These are phyloP conservation scores for Vitis rupestris DNA, from an alignment of 164 flowering plant species.

Conservation along the genomic window DNA sequence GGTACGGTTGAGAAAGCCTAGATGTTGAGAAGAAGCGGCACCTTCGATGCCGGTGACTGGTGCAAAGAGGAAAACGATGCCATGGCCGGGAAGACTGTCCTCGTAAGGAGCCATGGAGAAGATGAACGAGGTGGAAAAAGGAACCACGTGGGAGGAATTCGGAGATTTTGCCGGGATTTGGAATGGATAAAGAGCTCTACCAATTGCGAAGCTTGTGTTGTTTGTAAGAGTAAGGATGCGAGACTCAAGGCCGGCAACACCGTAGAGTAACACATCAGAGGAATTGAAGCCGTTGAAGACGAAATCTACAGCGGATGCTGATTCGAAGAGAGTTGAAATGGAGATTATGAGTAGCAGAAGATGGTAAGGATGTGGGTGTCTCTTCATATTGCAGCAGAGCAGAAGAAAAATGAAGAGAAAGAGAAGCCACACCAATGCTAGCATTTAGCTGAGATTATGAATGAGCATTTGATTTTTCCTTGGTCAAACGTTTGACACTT, in stretches of 20 bases:
- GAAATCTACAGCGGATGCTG: slow-evolving; percentile 10
- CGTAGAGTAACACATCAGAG: slow-evolving; percentile 1
- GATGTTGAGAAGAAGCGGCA: slow-evolving; percentile 36
- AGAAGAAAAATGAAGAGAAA: no score
- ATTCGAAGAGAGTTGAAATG: background rate
- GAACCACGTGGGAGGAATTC: slow-evolving; percentile 1
- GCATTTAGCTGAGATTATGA: no score
- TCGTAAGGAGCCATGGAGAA: slow-evolving; percentile 57
- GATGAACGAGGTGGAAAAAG: slow-evolving; percentile 50
- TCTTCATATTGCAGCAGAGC: no score
- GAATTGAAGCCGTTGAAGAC: slow-evolving; percentile 15
- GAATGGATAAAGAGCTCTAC: slow-evolving; percentile 29
- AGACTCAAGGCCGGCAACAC: slow-evolving; percentile 19
- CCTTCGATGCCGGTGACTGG: slow-evolving; percentile 46
- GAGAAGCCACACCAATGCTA: no score
- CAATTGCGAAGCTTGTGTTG: slow-evolving; percentile 21
- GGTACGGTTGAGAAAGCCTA: slow-evolving; percentile 48
- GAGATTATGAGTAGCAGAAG: background rate
- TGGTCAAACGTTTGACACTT: no score
- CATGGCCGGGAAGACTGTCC: slow-evolving; percentile 47
- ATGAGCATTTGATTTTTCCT: no score
- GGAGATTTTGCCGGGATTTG: slow-evolving; percentile 26
- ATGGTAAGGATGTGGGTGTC: no score
- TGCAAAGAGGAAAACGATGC: slow-evolving; percentile 49
- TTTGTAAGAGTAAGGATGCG: slow-evolving; percentile 27